Conservation (phyloP, 2,329 filamentous ascomycete genomes). For the Didymella lethalis region DNA sequence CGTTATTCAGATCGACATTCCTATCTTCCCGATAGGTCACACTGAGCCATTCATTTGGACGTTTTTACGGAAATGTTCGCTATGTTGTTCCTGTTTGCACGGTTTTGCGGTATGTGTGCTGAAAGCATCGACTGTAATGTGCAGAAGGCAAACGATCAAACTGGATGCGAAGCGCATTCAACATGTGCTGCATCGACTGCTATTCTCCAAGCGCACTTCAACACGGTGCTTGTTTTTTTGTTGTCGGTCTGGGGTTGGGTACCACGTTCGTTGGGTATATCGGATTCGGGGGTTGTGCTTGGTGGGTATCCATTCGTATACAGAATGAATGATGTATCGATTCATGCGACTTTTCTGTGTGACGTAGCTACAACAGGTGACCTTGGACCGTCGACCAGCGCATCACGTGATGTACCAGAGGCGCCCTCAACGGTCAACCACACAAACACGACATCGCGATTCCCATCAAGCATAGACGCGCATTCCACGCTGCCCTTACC, state of each 20-base stretch:
- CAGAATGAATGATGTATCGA: too few relatives aligned
- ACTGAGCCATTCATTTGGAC: constrained; percentile 40
- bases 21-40: background rate
- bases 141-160: background rate
- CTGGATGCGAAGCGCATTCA: constrained; percentile 2
- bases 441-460: background rate
- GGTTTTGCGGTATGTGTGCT: background rate
- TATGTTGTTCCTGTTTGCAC: background rate
- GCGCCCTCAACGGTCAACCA: too few relatives aligned
- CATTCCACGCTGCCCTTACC: constrained; percentile 9
- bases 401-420: too few relatives aligned
- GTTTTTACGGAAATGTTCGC: background rate
- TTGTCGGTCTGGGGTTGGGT: too few relatives aligned
- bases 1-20: constrained; percentile 15
- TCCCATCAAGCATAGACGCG: background rate
- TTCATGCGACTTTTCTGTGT: too few relatives aligned
- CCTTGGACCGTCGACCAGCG: too few relatives aligned
- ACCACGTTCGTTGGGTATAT: too few relatives aligned
- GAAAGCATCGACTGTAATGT: background rate
- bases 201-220: background rate
- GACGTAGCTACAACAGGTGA: too few relatives aligned
- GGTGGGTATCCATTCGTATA: too few relatives aligned
- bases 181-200: background rate
- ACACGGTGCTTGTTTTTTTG: background rate
- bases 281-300: too few relatives aligned